Conservation (phyloP, 495 filamentous ascomycete species). For the Polyplosphaeria fusca region DNA sequence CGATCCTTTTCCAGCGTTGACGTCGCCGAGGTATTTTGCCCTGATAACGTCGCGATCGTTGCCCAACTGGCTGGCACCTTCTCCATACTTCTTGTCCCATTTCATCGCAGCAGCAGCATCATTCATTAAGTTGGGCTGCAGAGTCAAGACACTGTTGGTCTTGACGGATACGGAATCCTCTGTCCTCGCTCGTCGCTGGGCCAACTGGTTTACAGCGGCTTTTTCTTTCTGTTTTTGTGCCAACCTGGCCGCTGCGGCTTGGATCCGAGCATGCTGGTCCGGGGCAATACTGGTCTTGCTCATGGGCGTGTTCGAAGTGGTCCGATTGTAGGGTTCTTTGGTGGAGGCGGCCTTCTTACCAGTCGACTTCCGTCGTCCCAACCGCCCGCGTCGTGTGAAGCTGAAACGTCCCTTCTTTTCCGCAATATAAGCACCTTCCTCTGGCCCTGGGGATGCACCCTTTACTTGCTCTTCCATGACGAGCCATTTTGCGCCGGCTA, state of each 20-base stretch:
- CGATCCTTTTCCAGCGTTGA: constrained; percentile 60
- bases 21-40: constrained; percentile 73
- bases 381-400: constrained; percentile 67
- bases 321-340: constrained; percentile 52
- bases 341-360: constrained; percentile 51
- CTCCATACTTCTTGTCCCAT: constrained; percentile 85
- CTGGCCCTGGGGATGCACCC: constrained; percentile 81
- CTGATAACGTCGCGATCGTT: constrained; percentile 72
- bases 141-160: constrained; percentile 87
- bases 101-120: constrained; percentile 93
- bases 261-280: constrained; percentile 89
- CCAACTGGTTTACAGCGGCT: constrained; percentile 30
- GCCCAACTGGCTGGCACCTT: constrained; percentile 51
- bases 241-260: constrained; percentile 79
- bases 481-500: constrained; percentile 80
- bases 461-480: constrained; percentile 95
- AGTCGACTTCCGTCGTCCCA: constrained; percentile 67
- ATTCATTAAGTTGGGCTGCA: constrained; percentile 79
- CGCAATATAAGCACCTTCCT: constrained; percentile 79
- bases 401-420: constrained; percentile 92
- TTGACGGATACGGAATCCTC: constrained; percentile 61
- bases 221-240: constrained; percentile 60
- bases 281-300: constrained; percentile 88
- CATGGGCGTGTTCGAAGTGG: constrained; percentile 47
- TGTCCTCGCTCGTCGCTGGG: constrained; percentile 41